Base-by-base conservation (phyloP, 2,329 filamentous ascomycete genomes). In the Nigrospora oryzae region DNA sequence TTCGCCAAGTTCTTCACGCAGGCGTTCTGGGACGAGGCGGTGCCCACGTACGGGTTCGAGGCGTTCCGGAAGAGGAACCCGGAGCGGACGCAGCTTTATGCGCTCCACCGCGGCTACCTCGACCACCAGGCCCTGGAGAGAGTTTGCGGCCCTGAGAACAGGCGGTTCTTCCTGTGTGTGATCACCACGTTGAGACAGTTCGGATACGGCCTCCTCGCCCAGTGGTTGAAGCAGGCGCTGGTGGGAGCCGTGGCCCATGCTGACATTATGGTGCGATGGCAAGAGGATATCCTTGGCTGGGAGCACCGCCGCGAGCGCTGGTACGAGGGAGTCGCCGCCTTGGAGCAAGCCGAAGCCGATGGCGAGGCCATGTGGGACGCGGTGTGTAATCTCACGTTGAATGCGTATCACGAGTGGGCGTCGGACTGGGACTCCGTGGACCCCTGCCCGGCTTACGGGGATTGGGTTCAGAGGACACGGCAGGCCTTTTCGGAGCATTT, bases 1-100 rank as follows among this genome's bases (percentile, higher is more conserved):
- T 38, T 54, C 11, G 49, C 41, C 30, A 53, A 49, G 40, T 49
- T 58, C n/a, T 62, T 62, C 45, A 49, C 28, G 3, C 41, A 58
- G 43, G 15, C 37, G 2, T 62, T 58, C 38, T 62, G 58, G 59
- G 40, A 49, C 4, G 30, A 33, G 4, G 51, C 55, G 1, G 49
- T 52, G 30, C n/a, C 7, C 5, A 30, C 12, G 2, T 57, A 47
- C 36, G 56, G 57, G 8, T 38, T 33, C 36, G 45, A 45, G 1
- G 49, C 51, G 5, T 16, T 59, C 12, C 53, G 50, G 42, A 36
- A 52, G 38, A 12, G 43, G 14, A 38, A 49, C 3, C 40, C 39
- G 11, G 35, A 42, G 12, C 36, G 16, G 7, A 42, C 23, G 46
- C 47, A 36, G 11, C 19, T 42, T 12, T 36, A 12, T 4, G 2